Evolutionary conservation across 345 rosid genomes (phyloP), one percentile per base, ranked within the genome.

Genomic region (Populus davidiana): DNA sequence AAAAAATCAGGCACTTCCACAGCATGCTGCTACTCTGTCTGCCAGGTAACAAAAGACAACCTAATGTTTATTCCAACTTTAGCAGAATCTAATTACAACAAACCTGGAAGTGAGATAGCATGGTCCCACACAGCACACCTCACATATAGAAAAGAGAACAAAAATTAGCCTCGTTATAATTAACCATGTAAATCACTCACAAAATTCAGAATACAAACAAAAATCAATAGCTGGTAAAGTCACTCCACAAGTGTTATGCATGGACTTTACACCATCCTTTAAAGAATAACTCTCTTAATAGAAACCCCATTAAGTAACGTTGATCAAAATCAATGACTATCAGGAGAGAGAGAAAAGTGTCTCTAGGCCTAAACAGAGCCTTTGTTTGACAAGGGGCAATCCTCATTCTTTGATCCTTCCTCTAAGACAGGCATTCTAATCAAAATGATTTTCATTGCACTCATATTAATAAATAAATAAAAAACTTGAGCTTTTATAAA

Each of bases 21-120:
- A 14, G 17, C 0, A 6, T 38, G 14, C 5, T 72, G 17, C 38
- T 21, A 38, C 38, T 17, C 18, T 7, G 27, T 25, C 50, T 27
- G 36, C 27, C 13, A 75, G 23, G 44, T 69, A 75, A 16, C 21
- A 67, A 49, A 49, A 75, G 35, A 33, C 77, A 75, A 29, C 44
- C 20, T 39, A 25, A 7, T 63, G 54, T 21, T 35, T 36, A 41
- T 16, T 25, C 21, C 54, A 35, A 8, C 2, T 59, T 38, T 5
- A 25, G 12, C 11, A 72, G 66, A 73, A 36, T 59, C n/a, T 20
- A 56, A 20, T 31, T 44, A 47, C 23, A 65, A 21, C 31, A 18
- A 65, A 75, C n/a, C 33, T 2, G 10, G 62, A 49, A 47, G 49
- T 73, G 11, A 52, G 20, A 52, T 52, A 52, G 23, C 59, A 52